Conservation (phyloP, 140 eudicot genomes). For the Cichorium intybus region DNA sequence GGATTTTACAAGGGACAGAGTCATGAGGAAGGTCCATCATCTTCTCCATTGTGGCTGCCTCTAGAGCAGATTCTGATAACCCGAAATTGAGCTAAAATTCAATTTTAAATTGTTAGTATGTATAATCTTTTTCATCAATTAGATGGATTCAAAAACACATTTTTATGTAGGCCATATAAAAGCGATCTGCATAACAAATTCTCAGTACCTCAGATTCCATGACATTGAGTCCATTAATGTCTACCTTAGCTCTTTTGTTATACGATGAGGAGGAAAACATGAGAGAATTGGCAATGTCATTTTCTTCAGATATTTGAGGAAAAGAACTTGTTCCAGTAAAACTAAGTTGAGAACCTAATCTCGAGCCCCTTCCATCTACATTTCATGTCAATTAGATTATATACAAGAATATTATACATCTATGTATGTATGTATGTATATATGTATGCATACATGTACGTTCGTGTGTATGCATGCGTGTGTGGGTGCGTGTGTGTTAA, state of each 20-base stretch:
- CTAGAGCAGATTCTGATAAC: conserved; percentile 57
- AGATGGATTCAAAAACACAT: neutral
- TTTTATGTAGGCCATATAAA: neutral
- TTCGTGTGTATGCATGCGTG: too few species aligned
- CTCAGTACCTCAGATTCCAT: conserved; percentile 62
- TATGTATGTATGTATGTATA: neutral
- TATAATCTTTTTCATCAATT: neutral
- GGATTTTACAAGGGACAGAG: conserved; percentile 84
- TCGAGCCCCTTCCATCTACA: conserved; percentile 38
- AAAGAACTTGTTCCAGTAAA: conserved; percentile 64
- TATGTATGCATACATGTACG: too few species aligned
- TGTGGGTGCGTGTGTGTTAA: too few species aligned
- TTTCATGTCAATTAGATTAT: neutral
- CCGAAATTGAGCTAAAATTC: conserved; percentile 54
- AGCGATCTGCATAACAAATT: neutral
- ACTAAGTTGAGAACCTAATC: conserved; percentile 71
- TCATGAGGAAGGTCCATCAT: conserved; percentile 72
- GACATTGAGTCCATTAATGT: conserved; percentile 35
- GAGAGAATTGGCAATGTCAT: conserved; percentile 34
- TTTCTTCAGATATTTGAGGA: conserved; percentile 65
- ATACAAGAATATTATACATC: too few species aligned
- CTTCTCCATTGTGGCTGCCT: conserved; percentile 60
- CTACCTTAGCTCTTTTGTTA: conserved; percentile 49
- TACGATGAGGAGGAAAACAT: conserved; percentile 50
- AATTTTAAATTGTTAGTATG: neutral